Evolutionary conservation across 2,329 filamentous ascomycete genomes (phyloP), one percentile per base, ranked within the genome.

Genomic region (Fusarium nodosum): DNA sequence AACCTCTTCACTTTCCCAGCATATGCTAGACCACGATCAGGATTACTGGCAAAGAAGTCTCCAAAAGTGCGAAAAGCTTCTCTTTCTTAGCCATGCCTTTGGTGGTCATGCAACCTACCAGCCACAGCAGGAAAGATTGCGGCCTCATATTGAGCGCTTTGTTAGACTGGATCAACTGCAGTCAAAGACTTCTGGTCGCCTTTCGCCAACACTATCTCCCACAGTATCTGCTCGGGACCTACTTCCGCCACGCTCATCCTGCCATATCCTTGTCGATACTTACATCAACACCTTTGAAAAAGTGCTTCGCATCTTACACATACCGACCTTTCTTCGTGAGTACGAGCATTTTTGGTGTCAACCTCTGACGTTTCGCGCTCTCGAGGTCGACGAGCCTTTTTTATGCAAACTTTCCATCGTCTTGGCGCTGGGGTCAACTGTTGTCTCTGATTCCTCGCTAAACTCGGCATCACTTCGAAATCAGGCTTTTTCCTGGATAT

Each of bases 231-330:
- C 34, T 9, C 48, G 34, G 16, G 36, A 39, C n/a, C 3, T 52
- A 11, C 34, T 52, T 10, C 26, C 48, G 7, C 15, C 24, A 20
- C 34, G 48, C 7, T 52, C 48, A 16, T 39, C 24, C 5, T 52
- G 48, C 16, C 34, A 52, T 9, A 16, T 39, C 2, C 48, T 52
- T 22, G 48, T 52, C n/a, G 48, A 52, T 26, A 34, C 48, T 15
- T 52, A 52, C 18, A 52, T 52, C 48, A 28, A 41, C 12, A 52
- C 24, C 2, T 52, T 52, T n/a, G 48, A 52, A 26, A 52, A 36
- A 6, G 48, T 52, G 7, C 26, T 52, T 39, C 48, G 48, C 18
- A 31, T 52, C 13, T 13, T 52, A 11, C 48, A 52, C 5, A 13
- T 52, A 5, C 48, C 48, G 2, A 39, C 26, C 9, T 31, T 52